Evolutionary conservation across 2,329 filamentous ascomycete species (phyloP), one percentile per base, ranked within the genome.

Genomic region (Fusarium lateritium): DNA sequence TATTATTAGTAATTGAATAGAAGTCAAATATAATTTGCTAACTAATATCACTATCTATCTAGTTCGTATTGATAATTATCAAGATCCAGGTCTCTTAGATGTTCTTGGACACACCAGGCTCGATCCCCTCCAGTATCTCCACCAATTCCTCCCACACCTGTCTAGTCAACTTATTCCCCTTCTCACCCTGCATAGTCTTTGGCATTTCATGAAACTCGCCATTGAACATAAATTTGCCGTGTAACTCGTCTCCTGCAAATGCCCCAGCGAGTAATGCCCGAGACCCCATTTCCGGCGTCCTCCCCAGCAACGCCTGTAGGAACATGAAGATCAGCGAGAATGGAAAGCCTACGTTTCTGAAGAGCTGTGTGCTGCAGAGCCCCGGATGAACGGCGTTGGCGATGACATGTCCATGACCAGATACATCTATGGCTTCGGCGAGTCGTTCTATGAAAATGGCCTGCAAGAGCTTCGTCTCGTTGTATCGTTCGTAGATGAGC

Each of bases 101-200:
- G 17, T 78, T 79, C 28, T 71, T 67, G 9, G 67, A 73, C 15
- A 83, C 70, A 0, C 80, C 81, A 1, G 81, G 79, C 62, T 83
- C 77, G 33, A 85, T 77, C 5, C 52, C 75, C 50, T 85, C 82
- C 31, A 86, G 55, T 21, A 82, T 75, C 13, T 69, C 78, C 63
- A 81, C 46, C 67, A 86, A 65, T 75, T 86, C 83, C 17, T 70
- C 76, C 73, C 79, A 86, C 4, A 83, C 72, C 59, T 74, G 79
- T 45, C 73, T 70, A 59, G 80, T 81, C 54, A 76, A 61, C 52
- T 74, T 54, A 38, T 73, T 68, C 1, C 83, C 83, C 34, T 82
- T 76, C 7, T 78, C 73, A 7, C 82, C 75, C 8, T 69, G 53
- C 72, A 79, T 76, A 7, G 65, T 39, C 11, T 56, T 51, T 7